phyloP scores from a whole-genome alignment of 176 grass and related monocot genomes.

The Oryza rufipogon region DNA sequence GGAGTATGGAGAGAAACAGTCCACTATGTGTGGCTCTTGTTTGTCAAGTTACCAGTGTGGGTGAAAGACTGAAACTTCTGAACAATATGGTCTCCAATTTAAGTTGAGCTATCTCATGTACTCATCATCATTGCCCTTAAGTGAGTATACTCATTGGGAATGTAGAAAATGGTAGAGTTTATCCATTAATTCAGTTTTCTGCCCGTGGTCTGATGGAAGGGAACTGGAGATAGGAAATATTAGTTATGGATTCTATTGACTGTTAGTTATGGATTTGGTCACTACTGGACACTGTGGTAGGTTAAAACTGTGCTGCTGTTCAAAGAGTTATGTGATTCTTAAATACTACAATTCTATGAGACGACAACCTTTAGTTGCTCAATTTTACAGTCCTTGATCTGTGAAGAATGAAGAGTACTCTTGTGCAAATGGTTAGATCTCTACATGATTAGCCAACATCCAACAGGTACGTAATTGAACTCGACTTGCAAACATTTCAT shows the following conservation, averaged over 20 bases:
- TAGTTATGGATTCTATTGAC: neutral
- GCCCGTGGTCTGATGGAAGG: neutral
- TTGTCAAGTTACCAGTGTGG: neutral
- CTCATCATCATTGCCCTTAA: neutral
- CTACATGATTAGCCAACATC: neutral
- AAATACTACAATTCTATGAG: neutral
- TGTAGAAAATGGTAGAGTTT: neutral
- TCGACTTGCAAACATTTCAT: neutral
- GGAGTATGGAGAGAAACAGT: conserved; percentile 20
- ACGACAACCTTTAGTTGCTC: neutral
- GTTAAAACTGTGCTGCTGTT: neutral
- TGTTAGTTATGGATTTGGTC: neutral
- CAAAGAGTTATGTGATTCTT: neutral
- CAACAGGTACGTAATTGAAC: neutral
- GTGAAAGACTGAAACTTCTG: neutral
- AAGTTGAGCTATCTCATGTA: neutral
- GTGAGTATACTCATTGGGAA: neutral
- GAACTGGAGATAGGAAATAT: neutral
- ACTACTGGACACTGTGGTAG: neutral
- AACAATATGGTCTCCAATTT: neutral
- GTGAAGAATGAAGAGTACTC: neutral
- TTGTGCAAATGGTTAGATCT: neutral
- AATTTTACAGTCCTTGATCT: neutral
- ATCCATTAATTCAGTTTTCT: neutral
- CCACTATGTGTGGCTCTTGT: neutral